Base-by-base conservation (phyloP, 2,329 filamentous ascomycete genomes). In the Fusarium subglutinans region DNA sequence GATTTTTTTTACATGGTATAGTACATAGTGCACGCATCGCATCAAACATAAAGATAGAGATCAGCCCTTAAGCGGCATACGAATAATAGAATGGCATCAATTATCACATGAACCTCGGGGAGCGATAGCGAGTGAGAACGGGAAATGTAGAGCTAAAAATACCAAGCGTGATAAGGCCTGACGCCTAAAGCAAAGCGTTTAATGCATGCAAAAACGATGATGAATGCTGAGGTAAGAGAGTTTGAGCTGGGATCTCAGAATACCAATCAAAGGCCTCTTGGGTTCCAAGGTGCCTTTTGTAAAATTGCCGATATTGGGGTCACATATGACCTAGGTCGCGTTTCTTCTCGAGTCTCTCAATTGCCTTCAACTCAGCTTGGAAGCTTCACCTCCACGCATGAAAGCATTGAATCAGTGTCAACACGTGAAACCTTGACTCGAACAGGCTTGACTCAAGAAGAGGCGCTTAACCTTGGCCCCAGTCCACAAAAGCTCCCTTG, bases 361-460 rank as follows among this genome's bases (percentile, higher is more conserved):
- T 51, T 35, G 30, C 30, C 48, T 51, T n/a, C 12, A n/a, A 15
- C 22, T 38, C 26, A 33, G 41, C 56, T 18, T 35, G 20, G 22
- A 56, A 20, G 33, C 14, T 8, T 26, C 9, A 33, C 12, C 24
- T 45, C 24, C 3, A 45, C 12, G 43, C 24, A 28, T 45, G 24
- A 44, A 43, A 22, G 56, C 33, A 38, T 59, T 51, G 33, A 51
- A 38, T 51, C 56, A 38, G 11, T 51, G 33, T 28, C 18, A 47
- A 35, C 63, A 68, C 53, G 63, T 68, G 64, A 67, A 50, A 62
- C 44, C 66, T 64, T 70, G 67, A 64, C 65, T 69, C 66, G 58
- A 54, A 68, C 44, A 50, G 24, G 40, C 51, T 70, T 70, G 67
- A 70, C 51, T 70, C 67, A 15, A 26, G 30, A 15, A 38, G 65